Evolutionary conservation across 371 early-diverging fungal genomes (phyloP).

Genomic region (Nematocida homosporus): DNA sequence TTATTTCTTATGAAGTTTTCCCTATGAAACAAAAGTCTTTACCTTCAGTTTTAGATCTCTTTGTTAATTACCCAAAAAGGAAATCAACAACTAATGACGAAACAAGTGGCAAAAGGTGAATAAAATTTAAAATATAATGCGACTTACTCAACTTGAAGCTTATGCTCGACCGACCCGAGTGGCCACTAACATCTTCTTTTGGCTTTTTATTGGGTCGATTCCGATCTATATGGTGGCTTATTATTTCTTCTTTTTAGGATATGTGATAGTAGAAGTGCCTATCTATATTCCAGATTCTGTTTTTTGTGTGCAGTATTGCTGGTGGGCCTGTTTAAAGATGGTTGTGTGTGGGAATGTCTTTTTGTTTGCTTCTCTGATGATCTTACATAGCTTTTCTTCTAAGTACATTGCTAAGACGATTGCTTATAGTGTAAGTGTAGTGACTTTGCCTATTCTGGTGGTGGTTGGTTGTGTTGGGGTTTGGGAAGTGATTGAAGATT

Average conservation of each 20-base stretch:
- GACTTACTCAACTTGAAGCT: conserved; percentile 13
- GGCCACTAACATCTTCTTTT: conserved; percentile 33
- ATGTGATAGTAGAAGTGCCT: conserved; percentile 3
- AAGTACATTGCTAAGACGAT: conserved; percentile 29
- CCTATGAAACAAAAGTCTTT: conserved; percentile 45
- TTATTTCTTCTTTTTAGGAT: conserved; percentile 24
- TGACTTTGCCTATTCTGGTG: conserved; percentile 30
- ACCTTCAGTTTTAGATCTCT: conserved; percentile 7
- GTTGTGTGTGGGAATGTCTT: neutral
- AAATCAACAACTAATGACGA: neutral
- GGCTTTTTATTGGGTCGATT: conserved; percentile 10
- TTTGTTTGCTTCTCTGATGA: too few relatives aligned
- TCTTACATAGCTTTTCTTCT: conserved; percentile 6
- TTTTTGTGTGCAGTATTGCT: conserved; percentile 36
- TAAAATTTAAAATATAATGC: conserved; percentile 37
- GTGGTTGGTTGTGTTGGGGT: neutral
- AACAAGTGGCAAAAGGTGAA: conserved; percentile 8
- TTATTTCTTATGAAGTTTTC: conserved; percentile 30
- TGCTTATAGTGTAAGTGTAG: conserved; percentile 29
- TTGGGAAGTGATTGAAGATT: neutral
- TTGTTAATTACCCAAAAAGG: neutral
- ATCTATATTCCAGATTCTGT: conserved; percentile 30
- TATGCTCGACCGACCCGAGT: conserved; percentile 34
- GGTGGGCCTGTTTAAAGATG: neutral
- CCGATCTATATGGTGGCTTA: conserved; percentile 27